Evolutionary conservation across 805 yeast genomes (phyloP), one percentile per base, ranked within the genome.

Genomic region (Komagataella pseudopastoris): DNA sequence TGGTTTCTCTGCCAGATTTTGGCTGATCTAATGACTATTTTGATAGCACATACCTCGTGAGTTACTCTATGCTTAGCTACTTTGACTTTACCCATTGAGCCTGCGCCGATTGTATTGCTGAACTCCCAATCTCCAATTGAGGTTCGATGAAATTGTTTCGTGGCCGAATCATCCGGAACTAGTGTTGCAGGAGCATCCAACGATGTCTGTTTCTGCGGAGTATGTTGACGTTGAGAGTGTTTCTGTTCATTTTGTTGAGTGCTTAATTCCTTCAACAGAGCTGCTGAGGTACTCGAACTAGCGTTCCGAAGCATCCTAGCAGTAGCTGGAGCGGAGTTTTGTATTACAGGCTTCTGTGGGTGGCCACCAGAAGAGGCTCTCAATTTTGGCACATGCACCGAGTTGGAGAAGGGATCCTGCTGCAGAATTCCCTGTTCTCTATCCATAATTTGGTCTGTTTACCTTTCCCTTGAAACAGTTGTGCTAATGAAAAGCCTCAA

Each of bases 51-150:
- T 12, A 88, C 75, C 58, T 87, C 90, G 54, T 77, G 79, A 1
- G 96, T 88, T 43, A 80, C 67, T 57, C 85, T 78, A 69, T 90
- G 96, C 60, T 80, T 83, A 1, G 98, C 98, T 45, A 93, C 72
- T 68, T 93, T 93, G 49, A 93, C 99, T 65, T 91, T 95, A 53
- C 99, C 99, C 99, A 93, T 93, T 0, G 96, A 88, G 3, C 99
- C 99, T 2, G 98, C 96, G 46, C 99, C 99, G 48, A 93, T 86
- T 2, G 96, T 89, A 66, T 88, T 88, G 53, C 87, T 76, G 59
- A 91, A 90, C 59, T 88, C 95, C 99, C 99, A 91, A 57, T 93
- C 96, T 12, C 98, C 99, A 51, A 91, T 84, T 4, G 50, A 46
- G 47, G 22, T 45, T 45, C 47, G 22, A 23, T 45, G 47, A 12